Base-by-base conservation (phyloP, 2,329 filamentous ascomycete species). In the Alternaria solani region DNA sequence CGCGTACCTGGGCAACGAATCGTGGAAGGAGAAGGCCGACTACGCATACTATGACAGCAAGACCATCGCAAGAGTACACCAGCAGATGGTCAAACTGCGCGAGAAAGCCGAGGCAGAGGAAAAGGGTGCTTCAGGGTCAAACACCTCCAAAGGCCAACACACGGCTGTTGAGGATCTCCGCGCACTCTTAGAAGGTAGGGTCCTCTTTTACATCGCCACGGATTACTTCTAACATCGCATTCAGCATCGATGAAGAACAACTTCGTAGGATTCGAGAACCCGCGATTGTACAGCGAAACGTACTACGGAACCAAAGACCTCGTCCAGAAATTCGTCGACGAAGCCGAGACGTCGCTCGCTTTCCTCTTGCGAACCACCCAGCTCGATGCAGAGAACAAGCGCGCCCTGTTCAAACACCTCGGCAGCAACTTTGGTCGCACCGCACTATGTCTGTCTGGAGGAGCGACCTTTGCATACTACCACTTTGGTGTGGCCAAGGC, bases 221-320 rank as follows among this genome's bases (percentile, higher is more conserved):
- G 8, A 36, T 20, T 6, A 8, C 9, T 9, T 48, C 56, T 58
- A 54, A 59, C 36, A 16, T 14, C 20, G 2, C 14, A 42, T 38
- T 11, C 20, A 55, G 92, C 92, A 14, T 98, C 94, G 75, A 91
- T 97, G 70, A 99, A 97, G 85, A 96, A 94, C 79, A 98, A 99
- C 75, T 99, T 98, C 79, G 93, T 92, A 18, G 95, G 95, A 0
- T 89, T 97, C 14, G 95, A 99, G 78, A 98, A 97, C 71, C 89
- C 94, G 9, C 87, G 93, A 55, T 81, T 99, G n/a, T 99, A 99
- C 77, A 96, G 92, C 71, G 94, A 98, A 81, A 96, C 94, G 3
- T 99, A 99, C 76, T 97, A 93, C 70, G 95, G 95, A 32, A 98
- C 95, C n/a, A 99, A 99, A 79, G 88, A 95, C 62, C 80, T 97